Percentiles rank a stretch among this genome's conserved stretches.
These are phyloP conservation scores for Coniochaeta hoffmannii DNA, from an alignment of 2,329 filamentous ascomycete genomes.

Conservation along the genomic window DNA sequence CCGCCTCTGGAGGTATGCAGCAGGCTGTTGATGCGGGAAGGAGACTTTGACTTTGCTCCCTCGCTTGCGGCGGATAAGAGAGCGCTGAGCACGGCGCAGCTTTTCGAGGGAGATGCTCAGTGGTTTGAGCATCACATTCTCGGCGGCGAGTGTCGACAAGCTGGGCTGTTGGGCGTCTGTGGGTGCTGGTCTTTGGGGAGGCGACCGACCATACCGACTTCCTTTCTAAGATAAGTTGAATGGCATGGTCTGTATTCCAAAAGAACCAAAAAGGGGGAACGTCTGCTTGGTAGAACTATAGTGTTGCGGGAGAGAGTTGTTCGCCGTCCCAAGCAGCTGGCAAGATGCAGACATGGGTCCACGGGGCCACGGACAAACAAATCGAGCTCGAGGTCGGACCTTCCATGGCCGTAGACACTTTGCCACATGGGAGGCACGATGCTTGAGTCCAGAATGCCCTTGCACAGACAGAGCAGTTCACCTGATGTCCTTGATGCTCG, in stretches of 20 bases:
- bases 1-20: background rate
- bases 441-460: background rate
- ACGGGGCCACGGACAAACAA: background rate
- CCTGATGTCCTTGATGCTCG: slow-evolving; percentile 70
- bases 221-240: slow-evolving; percentile 37
- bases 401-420: background rate
- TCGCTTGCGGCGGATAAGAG: background rate
- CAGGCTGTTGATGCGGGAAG: background rate
- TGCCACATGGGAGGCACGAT: background rate
- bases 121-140: background rate
- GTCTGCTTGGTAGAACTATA: background rate
- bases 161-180: background rate
- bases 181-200: slow-evolving; percentile 4
- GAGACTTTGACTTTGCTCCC: slow-evolving; percentile 1
- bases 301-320: background rate
- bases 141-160: background rate
- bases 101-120: slow-evolving; percentile 1
- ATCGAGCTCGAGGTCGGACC: background rate
- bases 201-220: slow-evolving; percentile 28
- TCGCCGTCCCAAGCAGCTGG: background rate
- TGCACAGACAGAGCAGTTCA: slow-evolving; percentile 16
- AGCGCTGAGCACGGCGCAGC: background rate
- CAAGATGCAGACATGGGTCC: background rate
- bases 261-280: background rate
- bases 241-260: slow-evolving; percentile 28